Evolutionary conservation across 495 filamentous ascomycete genomes (phyloP), one percentile per base, ranked within the genome.

Genomic region (Hypoxylon perforatum): DNA sequence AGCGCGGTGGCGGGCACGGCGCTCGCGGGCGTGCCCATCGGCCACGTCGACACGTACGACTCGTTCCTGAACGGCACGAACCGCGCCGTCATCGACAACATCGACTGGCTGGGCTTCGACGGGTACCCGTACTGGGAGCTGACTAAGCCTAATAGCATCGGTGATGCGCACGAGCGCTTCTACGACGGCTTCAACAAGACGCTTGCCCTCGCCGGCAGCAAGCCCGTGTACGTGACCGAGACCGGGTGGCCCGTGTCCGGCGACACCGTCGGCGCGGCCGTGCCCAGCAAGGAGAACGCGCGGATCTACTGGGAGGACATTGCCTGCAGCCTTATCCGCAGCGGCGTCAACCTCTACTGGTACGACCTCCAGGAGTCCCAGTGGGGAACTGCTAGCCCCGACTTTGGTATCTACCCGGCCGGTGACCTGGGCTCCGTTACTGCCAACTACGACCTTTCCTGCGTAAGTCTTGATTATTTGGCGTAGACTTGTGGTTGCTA

Each of bases 41-140:
- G 92, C 41, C 90, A 93, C 79, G 92, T 93, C 76, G 92, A 95
- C 78, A 94, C 92, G 60, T 95, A 92, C 90, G 89, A 89, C 66
- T 86, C 87, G 53, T 93, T 88, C 85, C 85, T 88, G 65, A 90
- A 94, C 77, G 73, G 79, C 55, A 83, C 84, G 71, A 93, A 92
- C 82, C 69, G 77, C 4, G 85, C 81, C 28, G 90, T 93, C 57
- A 86, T 89, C 71, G 73, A 82, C 15, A 81, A 82, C 18, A 77
- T 81, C 70, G 90, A 93, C 82, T 93, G 85, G 78, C 73, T 93
- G 56, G 90, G 90, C 48, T 85, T 92, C 74, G 87, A 92, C 71
- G 85, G 82, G 55, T 88, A 86, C 77, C 87, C 87, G 28, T 88
- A 81, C 84, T 92, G 87, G 82, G 85, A 93, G 79, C 84, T 77